A percentile compares a stretch with the other conserved stretches of the same genome.
phyloP scores from a whole-genome alignment of 495 filamentous ascomycete genomes.

The Xylaria grammica region DNA sequence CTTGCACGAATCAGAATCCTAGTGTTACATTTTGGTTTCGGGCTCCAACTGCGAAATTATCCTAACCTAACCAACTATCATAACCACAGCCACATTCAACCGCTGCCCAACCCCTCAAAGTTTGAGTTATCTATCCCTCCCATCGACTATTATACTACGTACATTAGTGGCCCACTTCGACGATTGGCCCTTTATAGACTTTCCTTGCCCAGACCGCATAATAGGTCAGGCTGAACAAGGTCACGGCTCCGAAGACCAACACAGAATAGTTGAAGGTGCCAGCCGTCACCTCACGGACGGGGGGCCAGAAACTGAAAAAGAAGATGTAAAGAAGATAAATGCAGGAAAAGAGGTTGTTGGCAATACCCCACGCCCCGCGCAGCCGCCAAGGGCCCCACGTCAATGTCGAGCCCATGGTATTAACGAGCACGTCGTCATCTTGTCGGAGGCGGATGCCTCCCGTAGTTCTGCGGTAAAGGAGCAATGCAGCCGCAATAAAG shows the following conservation, averaged over 20 bases:
- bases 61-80: too few relatives aligned
- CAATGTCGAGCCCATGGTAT: conserved; percentile 28
- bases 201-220: conserved; percentile 43
- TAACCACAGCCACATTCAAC: too few relatives aligned
- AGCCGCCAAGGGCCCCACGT: conserved; percentile 52
- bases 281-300: conserved; percentile 34
- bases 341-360: conserved; percentile 47
- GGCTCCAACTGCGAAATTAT: too few relatives aligned
- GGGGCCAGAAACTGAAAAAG: conserved; percentile 55
- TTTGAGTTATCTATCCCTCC: too few relatives aligned
- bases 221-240: conserved; percentile 40
- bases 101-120: too few relatives aligned
- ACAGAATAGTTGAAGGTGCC: conserved; percentile 51
- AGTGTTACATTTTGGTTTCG: too few relatives aligned
- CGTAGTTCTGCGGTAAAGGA: conserved; percentile 44
- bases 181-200: conserved; percentile 47
- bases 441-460: conserved; percentile 18
- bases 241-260: conserved; percentile 42
- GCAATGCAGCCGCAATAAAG: conserved; percentile 43
- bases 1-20: too few relatives aligned
- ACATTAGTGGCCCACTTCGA: conserved; percentile 24
- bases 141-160: too few relatives aligned
- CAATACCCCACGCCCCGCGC: conserved; percentile 41
- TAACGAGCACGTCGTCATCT: conserved; percentile 19
- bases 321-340: conserved; percentile 44